Conservation (phyloP, 2,329 filamentous ascomycete genomes). For the Kalmusia sp. region DNA sequence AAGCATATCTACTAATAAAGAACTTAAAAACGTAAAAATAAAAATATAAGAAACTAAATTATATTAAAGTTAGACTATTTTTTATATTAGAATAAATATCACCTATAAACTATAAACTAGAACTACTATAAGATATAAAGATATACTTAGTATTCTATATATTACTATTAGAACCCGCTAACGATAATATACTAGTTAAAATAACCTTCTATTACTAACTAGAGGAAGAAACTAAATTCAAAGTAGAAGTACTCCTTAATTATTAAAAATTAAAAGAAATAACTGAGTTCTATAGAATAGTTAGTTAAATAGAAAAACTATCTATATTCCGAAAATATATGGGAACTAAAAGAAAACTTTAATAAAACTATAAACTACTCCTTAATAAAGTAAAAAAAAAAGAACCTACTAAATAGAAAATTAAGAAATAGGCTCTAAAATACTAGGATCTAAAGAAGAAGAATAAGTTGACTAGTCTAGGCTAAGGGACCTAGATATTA, state of each 20-base stretch:
- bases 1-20: constrained; percentile 6
- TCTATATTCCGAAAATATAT: constrained; percentile 1
- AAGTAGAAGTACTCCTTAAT: neutral
- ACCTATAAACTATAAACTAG: neutral
- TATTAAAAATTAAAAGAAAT: constrained; percentile 3
- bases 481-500: too few relatives aligned
- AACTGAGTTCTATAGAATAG: constrained; percentile 6
- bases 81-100: neutral
- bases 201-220: too few relatives aligned
- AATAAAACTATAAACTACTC: too few relatives aligned
- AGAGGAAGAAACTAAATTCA: constrained; percentile 3
- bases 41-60: constrained; percentile 2
- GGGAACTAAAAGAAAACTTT: constrained; percentile 1
- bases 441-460: too few relatives aligned
- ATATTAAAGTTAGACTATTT: neutral
- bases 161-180: neutral
- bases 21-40: neutral
- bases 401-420: too few relatives aligned
- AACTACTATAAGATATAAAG: neutral
- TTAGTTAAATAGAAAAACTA: constrained; percentile 8
- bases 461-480: too few relatives aligned
- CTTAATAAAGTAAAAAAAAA: too few relatives aligned
- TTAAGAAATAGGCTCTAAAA: too few relatives aligned
- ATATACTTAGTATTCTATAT: neutral
- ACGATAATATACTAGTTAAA: too few relatives aligned